phyloP scores from a whole-genome alignment of 371 early-diverging fungal species.

The Mortierella sp. region DNA sequence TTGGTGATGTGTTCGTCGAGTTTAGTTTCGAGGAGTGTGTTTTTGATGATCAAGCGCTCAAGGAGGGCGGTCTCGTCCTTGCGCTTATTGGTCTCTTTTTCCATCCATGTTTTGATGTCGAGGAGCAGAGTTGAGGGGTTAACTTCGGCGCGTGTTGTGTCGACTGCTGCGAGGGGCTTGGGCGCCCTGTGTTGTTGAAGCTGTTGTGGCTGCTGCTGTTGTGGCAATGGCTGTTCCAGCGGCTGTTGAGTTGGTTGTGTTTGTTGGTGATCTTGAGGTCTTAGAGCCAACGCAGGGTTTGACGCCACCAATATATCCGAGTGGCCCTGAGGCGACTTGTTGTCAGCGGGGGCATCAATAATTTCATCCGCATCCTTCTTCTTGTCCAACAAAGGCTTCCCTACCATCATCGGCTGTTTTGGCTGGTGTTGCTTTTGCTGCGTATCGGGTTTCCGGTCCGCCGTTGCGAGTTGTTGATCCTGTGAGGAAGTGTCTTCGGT shows the following conservation, averaged over 20 bases:
- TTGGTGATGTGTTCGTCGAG: neutral
- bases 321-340: neutral
- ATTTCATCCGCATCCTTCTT: neutral
- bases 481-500: neutral
- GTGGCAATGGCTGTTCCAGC: neutral
- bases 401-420: neutral
- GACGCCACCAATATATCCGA: neutral
- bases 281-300: neutral
- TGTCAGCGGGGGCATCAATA: neutral
- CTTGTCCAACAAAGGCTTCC: neutral
- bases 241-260: neutral
- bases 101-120: neutral
- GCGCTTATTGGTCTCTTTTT: neutral
- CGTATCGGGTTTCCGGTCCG: neutral
- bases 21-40: neutral
- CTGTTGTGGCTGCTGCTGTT: neutral
- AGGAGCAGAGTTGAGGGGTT: neutral
- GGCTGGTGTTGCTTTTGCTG: neutral
- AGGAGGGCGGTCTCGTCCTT: neutral
- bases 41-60: neutral
- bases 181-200: neutral
- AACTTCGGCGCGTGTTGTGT: neutral
- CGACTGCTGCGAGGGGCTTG: too few species aligned
- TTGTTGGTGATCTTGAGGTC: neutral
- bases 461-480: neutral